phyloP scores from a whole-genome alignment of 2,329 filamentous ascomycete genomes.

The Dothiorella sarmentorum region DNA sequence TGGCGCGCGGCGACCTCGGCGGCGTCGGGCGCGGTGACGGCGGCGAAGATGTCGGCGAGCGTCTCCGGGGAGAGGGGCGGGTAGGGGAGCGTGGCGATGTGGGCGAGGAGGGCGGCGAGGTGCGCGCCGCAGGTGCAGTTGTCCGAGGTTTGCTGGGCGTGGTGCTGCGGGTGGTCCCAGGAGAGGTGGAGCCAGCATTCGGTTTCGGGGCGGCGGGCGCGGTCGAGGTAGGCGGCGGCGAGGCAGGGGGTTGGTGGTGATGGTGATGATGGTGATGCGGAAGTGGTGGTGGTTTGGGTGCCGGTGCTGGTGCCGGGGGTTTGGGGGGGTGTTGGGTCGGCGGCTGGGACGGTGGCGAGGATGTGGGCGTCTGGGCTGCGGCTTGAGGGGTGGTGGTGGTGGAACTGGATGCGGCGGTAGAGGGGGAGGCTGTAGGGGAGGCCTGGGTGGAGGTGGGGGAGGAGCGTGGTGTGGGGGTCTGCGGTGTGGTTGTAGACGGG shows the following conservation, averaged over 20 bases:
- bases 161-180: not conserved
- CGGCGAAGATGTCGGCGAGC: not conserved
- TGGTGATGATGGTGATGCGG: too few relatives aligned
- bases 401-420: slow-evolving; percentile 61
- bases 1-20: not conserved
- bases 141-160: not conserved
- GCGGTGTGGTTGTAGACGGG: slow-evolving; percentile 1
- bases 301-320: not conserved
- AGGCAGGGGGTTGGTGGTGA: slow-evolving; percentile 40
- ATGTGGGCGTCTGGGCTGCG: slow-evolving; percentile 37
- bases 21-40: not conserved
- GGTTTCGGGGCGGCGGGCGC: slow-evolving; percentile 59
- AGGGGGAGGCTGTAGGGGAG: slow-evolving; percentile 60
- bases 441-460: slow-evolving; percentile 48
- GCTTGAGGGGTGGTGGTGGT: too few relatives aligned
- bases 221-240: slow-evolving; percentile 60
- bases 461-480: slow-evolving; percentile 46
- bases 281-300: too few relatives aligned
- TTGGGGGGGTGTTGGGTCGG: slow-evolving; percentile 25
- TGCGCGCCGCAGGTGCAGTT: slow-evolving; percentile 22
- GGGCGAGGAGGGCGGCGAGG: slow-evolving; percentile 10
- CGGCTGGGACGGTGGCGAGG: slow-evolving; percentile 33
- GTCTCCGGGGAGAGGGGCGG: not conserved
- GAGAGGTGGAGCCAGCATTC: slow-evolving; percentile 58
- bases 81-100: not conserved